Base-by-base conservation (phyloP, 2,329 filamentous ascomycete species). In the Claviceps maximensis region DNA sequence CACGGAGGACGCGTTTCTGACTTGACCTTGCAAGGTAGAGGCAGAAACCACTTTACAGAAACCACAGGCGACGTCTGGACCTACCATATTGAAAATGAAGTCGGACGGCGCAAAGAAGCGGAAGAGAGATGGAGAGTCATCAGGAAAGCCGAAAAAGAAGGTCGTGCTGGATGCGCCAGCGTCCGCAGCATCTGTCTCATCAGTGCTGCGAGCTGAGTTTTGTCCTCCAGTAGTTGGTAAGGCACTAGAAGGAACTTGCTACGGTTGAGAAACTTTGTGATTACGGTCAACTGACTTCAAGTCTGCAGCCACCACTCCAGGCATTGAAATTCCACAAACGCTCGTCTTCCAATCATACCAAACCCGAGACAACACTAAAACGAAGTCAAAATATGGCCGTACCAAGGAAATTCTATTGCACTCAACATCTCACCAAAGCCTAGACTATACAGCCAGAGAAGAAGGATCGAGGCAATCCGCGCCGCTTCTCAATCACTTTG, bases 361-460 rank as follows among this genome's bases (percentile, higher is more conserved):
- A 36, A 73, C 69, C 52, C 66, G 64, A 58, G 67, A 63, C 58
- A 64, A 58, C 29, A 54, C 62, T 36, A 63, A 58, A 56, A 59
- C 62, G 57, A 67, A 67, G 56, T 66, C 65, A 56, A 71, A 71
- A 59, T 67, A 70, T 53, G 63, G 68, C n/a, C 59, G 60, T 61
- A 56, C 67, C 60, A 58, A 71, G 52, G 77, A 79, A 59, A 68
- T 84, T 13, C 62, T 83, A 0, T 68, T 84, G 45, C 78, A 83
- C 62, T 81, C 80, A 9, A 72, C 72, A 4, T 70, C 69, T 47
- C 78, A 84, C 63, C 72, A 67, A 31, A 79, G 72, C 42, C 63
- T 85, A 41, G 77, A 83, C 60, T 84, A 82, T 59, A 81, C 74
- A 6, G 80, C 72, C 29, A 74, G 75, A 54, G 78, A 83, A 61